Percentiles rank a stretch among this genome's conserved stretches.
Conservation (phyloP, 495 filamentous ascomycete species). For the Penicillium roqueforti region DNA sequence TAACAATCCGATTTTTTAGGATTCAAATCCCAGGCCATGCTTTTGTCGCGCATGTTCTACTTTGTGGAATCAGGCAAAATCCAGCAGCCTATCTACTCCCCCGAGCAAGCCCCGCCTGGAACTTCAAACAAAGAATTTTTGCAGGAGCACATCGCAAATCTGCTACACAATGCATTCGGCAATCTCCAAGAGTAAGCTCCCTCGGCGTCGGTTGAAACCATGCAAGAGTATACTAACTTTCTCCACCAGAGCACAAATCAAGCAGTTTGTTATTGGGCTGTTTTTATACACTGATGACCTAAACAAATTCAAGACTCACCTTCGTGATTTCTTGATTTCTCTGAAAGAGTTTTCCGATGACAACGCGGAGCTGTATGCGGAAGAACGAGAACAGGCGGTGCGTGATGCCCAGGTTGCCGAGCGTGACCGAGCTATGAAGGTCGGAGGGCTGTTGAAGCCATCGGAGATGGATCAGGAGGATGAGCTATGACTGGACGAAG, state of each 20-base stretch:
- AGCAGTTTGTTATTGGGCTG: conserved; percentile 78
- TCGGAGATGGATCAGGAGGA: conserved; percentile 88
- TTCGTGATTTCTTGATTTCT: conserved; percentile 95
- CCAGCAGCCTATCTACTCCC: conserved; percentile 78
- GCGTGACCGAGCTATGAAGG: conserved; percentile 82
- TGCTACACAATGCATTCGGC: conserved; percentile 88
- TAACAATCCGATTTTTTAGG: conserved; percentile 39
- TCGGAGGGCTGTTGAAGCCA: conserved; percentile 87
- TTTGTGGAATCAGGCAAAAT: conserved; percentile 84
- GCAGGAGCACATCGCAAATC: conserved; percentile 72
- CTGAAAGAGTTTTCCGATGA: conserved; percentile 91
- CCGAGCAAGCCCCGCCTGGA: conserved; percentile 74
- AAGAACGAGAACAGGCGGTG: conserved; percentile 83
- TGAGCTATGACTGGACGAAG: conserved; percentile 79
- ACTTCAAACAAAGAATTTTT: conserved; percentile 90
- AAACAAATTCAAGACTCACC: conserved; percentile 84
- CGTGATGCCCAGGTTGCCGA: conserved; percentile 76
- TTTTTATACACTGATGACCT: conserved; percentile 79
- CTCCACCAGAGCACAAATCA: conserved; percentile 68
- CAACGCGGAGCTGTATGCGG: conserved; percentile 82
- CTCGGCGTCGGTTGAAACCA: not conserved
- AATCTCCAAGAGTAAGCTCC: conserved; percentile 84
- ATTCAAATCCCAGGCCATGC: conserved; percentile 93
- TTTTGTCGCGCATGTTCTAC: conserved; percentile 94
- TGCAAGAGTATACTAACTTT: conserved; percentile 31